Conservation (phyloP, 1,284 basidiomycete species). For the Phylloporus gajari region DNA sequence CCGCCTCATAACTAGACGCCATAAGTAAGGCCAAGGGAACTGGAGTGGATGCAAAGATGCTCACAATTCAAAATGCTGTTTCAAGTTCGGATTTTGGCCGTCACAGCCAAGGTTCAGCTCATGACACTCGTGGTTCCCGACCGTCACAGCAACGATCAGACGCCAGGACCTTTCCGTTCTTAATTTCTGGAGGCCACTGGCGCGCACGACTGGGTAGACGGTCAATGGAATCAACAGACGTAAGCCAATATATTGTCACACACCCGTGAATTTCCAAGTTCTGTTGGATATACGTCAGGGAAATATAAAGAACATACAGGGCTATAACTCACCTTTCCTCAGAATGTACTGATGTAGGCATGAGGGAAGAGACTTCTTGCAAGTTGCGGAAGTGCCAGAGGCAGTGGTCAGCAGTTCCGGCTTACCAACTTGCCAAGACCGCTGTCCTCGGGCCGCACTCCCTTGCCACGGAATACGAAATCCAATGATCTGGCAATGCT, state of each 20-base stretch:
- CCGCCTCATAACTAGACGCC: slow-evolving; percentile 50
- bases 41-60: neutral
- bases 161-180: slow-evolving; percentile 67
- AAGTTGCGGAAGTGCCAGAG: neutral
- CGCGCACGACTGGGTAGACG: slow-evolving; percentile 52
- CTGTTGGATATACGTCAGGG: neutral
- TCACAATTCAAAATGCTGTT: slow-evolving; percentile 62
- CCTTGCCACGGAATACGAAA: too few relatives aligned
- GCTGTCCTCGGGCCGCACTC: too few relatives aligned
- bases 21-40: neutral
- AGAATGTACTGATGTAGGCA: neutral
- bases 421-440: too few relatives aligned
- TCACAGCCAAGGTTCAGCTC: slow-evolving; percentile 71
- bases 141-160: slow-evolving; percentile 66
- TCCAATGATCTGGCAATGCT: too few relatives aligned
- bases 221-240: neutral
- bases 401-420: neutral
- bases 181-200: slow-evolving; percentile 57
- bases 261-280: slow-evolving; percentile 3
- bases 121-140: slow-evolving; percentile 58
- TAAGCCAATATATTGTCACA: neutral
- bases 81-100: slow-evolving; percentile 74
- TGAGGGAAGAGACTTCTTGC: neutral
- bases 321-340: neutral
- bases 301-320: too few relatives aligned